Conservation (phyloP, 1,284 basidiomycete genomes). For the Mycena citricolor region DNA sequence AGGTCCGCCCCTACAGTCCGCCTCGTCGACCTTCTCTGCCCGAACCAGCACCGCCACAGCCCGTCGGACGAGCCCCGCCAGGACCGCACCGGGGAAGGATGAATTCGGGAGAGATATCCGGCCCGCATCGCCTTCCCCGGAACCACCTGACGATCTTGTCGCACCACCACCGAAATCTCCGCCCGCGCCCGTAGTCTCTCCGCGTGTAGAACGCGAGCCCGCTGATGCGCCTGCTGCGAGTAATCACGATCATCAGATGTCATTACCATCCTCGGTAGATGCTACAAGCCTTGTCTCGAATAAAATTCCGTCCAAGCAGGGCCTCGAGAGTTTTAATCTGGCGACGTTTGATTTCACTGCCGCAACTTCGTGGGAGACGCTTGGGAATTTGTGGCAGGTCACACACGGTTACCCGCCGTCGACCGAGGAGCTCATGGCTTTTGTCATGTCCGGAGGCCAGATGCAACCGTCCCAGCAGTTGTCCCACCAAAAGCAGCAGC, state of each 20-base stretch:
- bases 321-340: constrained; percentile 67
- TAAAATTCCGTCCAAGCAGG: constrained; percentile 33
- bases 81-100: constrained; percentile 51
- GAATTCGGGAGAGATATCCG: constrained; percentile 81
- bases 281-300: constrained; percentile 35
- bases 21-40: constrained; percentile 42
- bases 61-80: constrained; percentile 25
- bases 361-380: constrained; percentile 69
- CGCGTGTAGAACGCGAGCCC: constrained; percentile 40
- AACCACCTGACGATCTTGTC: constrained; percentile 35
- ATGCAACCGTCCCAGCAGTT: constrained; percentile 27
- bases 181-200: constrained; percentile 25
- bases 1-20: constrained; percentile 57
- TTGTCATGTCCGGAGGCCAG: constrained; percentile 49
- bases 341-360: constrained; percentile 67
- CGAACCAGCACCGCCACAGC: constrained; percentile 1
- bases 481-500: constrained; percentile 18
- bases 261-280: constrained; percentile 52
- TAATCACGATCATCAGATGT: constrained; percentile 45
- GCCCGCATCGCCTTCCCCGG: constrained; percentile 41
- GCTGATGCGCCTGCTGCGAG: constrained; percentile 30
- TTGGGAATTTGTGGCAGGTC: constrained; percentile 70
- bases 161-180: constrained; percentile 22
- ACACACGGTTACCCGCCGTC: constrained; percentile 66
- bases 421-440: constrained; percentile 72